Conservation (phyloP, 1,284 basidiomycete genomes). For the Sporisorium iseilematis-ciliati region DNA sequence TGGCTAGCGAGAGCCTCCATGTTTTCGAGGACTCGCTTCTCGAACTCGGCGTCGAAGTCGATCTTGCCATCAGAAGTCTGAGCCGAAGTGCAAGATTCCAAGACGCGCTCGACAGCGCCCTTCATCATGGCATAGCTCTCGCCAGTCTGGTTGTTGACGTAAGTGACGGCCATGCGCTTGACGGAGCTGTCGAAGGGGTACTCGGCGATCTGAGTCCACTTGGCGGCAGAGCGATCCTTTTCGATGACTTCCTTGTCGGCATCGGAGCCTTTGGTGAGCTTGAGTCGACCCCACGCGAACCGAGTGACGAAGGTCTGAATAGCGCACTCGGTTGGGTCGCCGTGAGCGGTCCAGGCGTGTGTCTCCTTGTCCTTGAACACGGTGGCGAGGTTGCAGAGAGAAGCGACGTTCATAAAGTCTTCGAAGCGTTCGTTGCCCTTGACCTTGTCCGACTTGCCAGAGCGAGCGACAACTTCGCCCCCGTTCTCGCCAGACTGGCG, state of each 20-base stretch:
- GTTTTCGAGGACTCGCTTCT: conserved; percentile 55
- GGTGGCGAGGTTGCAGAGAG: conserved; percentile 68
- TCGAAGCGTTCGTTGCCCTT: conserved; percentile 49
- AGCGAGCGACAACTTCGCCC: conserved; percentile 69
- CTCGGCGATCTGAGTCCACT: conserved; percentile 72
- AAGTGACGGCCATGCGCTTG: conserved; percentile 72
- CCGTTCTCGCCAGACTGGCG: conserved; percentile 58
- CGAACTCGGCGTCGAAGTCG: conserved; percentile 56
- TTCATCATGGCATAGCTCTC: conserved; percentile 66
- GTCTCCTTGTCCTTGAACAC: conserved; percentile 68
- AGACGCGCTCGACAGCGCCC: conserved; percentile 67
- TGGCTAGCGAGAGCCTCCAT: conserved; percentile 65
- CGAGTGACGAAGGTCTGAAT: conserved; percentile 77
- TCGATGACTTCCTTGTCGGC: conserved; percentile 48
- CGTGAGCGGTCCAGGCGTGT: conserved; percentile 76
- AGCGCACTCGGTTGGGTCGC: conserved; percentile 77
- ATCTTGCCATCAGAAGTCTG: conserved; percentile 66
- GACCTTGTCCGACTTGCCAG: conserved; percentile 57
- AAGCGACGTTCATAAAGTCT: conserved; percentile 65
- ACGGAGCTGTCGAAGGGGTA: conserved; percentile 67
- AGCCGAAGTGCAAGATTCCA: conserved; percentile 59
- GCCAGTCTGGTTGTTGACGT: conserved; percentile 58
- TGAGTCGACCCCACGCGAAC: conserved; percentile 63
- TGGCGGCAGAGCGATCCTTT: conserved; percentile 35
- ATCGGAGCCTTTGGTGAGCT: conserved; percentile 56